phyloP scores from a whole-genome alignment of 2,329 filamentous ascomycete genomes.

The Boeremia exigua region DNA sequence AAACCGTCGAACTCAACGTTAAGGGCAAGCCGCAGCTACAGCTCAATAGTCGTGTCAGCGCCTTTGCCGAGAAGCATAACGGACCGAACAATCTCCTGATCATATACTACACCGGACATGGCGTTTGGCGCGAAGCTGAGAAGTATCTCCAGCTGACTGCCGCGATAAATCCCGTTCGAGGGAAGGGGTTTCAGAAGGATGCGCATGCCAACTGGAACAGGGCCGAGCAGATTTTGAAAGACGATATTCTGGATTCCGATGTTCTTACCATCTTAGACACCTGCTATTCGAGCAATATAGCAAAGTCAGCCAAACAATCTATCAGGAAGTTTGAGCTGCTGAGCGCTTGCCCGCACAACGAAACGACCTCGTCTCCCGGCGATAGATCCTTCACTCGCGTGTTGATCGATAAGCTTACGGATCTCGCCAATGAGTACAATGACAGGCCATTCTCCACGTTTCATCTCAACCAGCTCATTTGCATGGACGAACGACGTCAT shows the following conservation, averaged over 20 bases:
- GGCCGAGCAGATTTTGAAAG: slow-evolving; percentile 36
- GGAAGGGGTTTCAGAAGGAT: slow-evolving; percentile 30
- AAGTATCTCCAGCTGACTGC: slow-evolving; percentile 38
- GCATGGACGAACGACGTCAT: slow-evolving; percentile 30
- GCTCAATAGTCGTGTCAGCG: slow-evolving; percentile 34
- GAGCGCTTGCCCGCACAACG: slow-evolving; percentile 37
- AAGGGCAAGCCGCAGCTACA: slow-evolving; percentile 44
- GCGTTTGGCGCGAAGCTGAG: slow-evolving; percentile 29
- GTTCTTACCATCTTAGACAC: slow-evolving; percentile 49
- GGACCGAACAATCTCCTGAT: slow-evolving; percentile 44
- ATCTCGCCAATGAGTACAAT: slow-evolving; percentile 26
- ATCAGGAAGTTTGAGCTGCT: slow-evolving; percentile 42
- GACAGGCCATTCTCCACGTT: slow-evolving; percentile 41
- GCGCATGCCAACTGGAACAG: slow-evolving; percentile 46
- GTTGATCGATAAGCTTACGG: slow-evolving; percentile 39
- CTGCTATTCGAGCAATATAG: slow-evolving; percentile 47
- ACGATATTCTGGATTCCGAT: slow-evolving; percentile 41
- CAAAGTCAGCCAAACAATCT: slow-evolving; percentile 34
- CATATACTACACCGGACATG: slow-evolving; percentile 51
- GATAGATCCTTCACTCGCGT: slow-evolving; percentile 43
- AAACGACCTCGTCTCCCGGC: slow-evolving; percentile 39
- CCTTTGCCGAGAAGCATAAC: slow-evolving; percentile 38
- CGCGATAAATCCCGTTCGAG: slow-evolving; percentile 15
- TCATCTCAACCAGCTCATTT: slow-evolving; percentile 36
- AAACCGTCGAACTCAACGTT: slow-evolving; percentile 42